Evolutionary conservation across 2,329 filamentous ascomycete genomes (phyloP).

Genomic region (Cladophialophora exuberans): DNA sequence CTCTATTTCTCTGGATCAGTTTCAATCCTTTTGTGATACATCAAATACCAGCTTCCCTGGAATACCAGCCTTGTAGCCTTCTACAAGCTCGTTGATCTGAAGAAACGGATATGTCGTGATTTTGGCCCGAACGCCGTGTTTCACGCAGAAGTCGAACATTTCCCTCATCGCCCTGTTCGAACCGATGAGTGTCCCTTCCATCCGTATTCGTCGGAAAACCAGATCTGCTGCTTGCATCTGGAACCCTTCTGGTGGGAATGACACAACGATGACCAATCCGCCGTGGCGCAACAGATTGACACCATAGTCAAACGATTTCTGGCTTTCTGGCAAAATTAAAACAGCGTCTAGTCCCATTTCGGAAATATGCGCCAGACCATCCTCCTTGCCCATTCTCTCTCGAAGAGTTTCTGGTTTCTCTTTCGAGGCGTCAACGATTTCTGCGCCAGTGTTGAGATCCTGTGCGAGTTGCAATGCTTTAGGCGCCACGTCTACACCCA

Average conservation of each 20-base stretch:
- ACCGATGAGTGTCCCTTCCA: slow-evolving; percentile 45
- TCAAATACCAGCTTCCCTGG: slow-evolving; percentile 24
- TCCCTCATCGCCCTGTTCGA: slow-evolving; percentile 64
- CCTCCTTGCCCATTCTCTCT: slow-evolving; percentile 32
- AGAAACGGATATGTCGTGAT: slow-evolving; percentile 24
- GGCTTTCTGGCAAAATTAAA: slow-evolving; percentile 43
- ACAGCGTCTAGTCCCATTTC: slow-evolving; percentile 53
- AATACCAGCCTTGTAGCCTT: slow-evolving; percentile 25
- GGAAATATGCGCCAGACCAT: slow-evolving; percentile 14
- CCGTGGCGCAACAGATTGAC: slow-evolving; percentile 36
- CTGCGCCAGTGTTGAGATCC: slow-evolving; percentile 58
- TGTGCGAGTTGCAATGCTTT: slow-evolving; percentile 69
- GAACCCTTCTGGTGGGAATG: slow-evolving; percentile 31
- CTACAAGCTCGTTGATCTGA: slow-evolving; percentile 31
- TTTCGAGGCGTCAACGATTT: slow-evolving; percentile 45
- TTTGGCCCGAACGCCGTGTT: slow-evolving; percentile 21
- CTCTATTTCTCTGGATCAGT: too few relatives aligned
- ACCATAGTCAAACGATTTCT: slow-evolving; percentile 42
- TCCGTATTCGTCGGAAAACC: slow-evolving; percentile 44
- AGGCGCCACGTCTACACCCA: slow-evolving; percentile 62
- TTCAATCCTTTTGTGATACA: background rate
- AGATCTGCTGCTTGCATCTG: slow-evolving; percentile 25
- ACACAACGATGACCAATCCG: slow-evolving; percentile 40
- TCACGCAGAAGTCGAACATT: slow-evolving; percentile 61
- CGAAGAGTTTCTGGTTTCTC: slow-evolving; percentile 38